Base-by-base conservation (phyloP, 2,329 filamentous ascomycete species). In the Paecilomyces sp. region DNA sequence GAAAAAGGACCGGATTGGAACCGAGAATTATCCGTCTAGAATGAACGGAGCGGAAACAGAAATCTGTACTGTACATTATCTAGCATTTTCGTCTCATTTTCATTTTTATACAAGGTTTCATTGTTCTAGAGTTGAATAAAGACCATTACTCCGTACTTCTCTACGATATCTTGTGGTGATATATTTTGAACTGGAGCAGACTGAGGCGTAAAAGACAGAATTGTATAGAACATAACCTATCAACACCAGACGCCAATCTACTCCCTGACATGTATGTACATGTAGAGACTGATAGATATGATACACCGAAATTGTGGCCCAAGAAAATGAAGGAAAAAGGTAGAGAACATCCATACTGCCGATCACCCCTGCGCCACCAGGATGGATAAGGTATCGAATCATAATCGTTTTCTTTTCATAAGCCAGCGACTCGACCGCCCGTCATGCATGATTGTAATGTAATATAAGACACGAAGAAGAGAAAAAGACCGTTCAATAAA, bases 401-500 rank as follows among this genome's bases (percentile, higher is more conserved):
- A 22, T n/a, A 22, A 47, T 15, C 41, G n/a, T 18, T 47, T 22
- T 18, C n/a, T 47, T 36, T 47, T 47, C 41, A 47, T 47, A 18
- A 47, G 41, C n/a, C n/a, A 47, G 7, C 41, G 41, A 47, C 18
- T 47, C 41, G 41, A 47, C 41, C 36, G 36, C 36, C 41, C 41
- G n/a, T 47, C 41, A 47, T 47, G 41, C 15, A 18, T 47, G 15
- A 47, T 47, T 47, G 41, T 8, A 47, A 47, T 47, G 41, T 8
- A 47, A 47, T 47, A 47, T 47, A 18, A 41, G 41, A 47, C n/a
- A 55, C 4, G 47, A 18, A 64, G 51, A 51, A 34, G 50, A 22
- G 41, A 51, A 4, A 51, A 34, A 57, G 25, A 34, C 52, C 15
- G 36, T 7, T 18, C 15, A 22, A 18, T 18, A 47, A n/a, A 47